Percentiles rank a stretch among this genome's conserved stretches.
These are phyloP conservation scores for Aegilops tauschii DNA, from an alignment of 176 grass and related monocot species.

Conservation along the genomic window DNA sequence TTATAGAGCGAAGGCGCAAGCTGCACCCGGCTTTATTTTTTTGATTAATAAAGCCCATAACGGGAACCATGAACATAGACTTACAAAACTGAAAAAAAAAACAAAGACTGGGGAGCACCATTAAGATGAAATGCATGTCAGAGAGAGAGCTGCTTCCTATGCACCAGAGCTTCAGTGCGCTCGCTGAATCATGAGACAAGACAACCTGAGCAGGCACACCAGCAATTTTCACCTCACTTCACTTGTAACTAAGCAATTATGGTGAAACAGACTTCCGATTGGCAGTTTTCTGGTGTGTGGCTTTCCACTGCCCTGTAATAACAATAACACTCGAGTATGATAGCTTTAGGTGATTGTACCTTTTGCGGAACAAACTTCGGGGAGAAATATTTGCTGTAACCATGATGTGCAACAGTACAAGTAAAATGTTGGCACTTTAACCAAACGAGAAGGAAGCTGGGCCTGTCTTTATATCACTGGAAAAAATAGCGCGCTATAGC, in stretches of 20 bases:
- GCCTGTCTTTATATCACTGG: background rate
- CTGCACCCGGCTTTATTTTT: too few relatives aligned
- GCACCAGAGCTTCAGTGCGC: conserved; percentile 4
- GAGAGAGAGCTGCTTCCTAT: background rate
- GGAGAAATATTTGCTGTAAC: conserved; percentile 63
- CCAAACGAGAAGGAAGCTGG: conserved; percentile 45
- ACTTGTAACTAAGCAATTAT: conserved; percentile 24
- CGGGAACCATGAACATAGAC: too few relatives aligned
- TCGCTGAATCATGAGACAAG: conserved; percentile 32
- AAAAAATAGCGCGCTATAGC: too few relatives aligned
- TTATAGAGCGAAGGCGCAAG: background rate
- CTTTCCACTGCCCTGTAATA: conserved; percentile 30
- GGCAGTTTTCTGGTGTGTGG: conserved; percentile 10
- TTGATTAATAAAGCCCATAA: too few relatives aligned
- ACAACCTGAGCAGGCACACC: background rate
- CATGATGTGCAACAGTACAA: conserved; percentile 41
- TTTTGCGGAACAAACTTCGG: conserved; percentile 51
- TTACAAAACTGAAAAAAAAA: too few relatives aligned
- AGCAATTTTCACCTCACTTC: conserved; percentile 21
- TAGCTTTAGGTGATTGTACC: conserved; percentile 48
- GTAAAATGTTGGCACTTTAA: conserved; percentile 56
- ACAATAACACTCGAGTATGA: conserved; percentile 45
- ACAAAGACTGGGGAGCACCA: background rate
- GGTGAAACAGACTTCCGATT: conserved; percentile 18
- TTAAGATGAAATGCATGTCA: background rate